phyloP scores from a whole-genome alignment of 148 eudicot genomes.

The Agrostemma githago region DNA sequence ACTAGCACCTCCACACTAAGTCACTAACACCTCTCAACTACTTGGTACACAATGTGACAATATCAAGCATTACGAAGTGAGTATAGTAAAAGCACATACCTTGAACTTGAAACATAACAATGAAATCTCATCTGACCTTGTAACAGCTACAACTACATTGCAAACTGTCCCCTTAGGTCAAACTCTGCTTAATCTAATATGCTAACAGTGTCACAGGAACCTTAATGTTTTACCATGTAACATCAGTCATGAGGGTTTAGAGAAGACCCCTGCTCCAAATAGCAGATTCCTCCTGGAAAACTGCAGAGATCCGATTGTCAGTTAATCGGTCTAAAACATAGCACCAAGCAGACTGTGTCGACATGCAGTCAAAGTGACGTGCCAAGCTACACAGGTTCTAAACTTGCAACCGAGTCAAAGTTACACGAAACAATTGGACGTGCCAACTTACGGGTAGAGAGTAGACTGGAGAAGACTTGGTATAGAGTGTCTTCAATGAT shows the following conservation, averaged over 20 bases:
- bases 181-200: conserved; percentile 10
- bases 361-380: not conserved
- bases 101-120: not conserved
- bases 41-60: too few relatives aligned
- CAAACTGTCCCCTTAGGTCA: conserved; percentile 12
- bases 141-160: conserved; percentile 12
- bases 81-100: not conserved
- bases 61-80: not conserved
- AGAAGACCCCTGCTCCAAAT: conserved; percentile 76
- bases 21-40: conserved; percentile 17
- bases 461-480: conserved; percentile 91
- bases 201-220: conserved; percentile 14
- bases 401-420: conserved; percentile 14
- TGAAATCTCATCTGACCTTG: not conserved
- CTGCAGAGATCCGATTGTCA: conserved; percentile 27
- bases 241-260: conserved; percentile 25
- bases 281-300: conserved; percentile 78
- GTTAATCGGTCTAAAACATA: not conserved
- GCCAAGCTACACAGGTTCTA: not conserved
- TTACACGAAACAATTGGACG: not conserved
- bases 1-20: conserved; percentile 10
- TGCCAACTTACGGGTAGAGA: conserved; percentile 53
- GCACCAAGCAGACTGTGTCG: too few relatives aligned
- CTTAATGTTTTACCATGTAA: not conserved
- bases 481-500: conserved; percentile 79